Evolutionary conservation across 2,329 filamentous ascomycete genomes (phyloP), one percentile per base, ranked within the genome.

Genomic region (Clonostachys rhizophaga): DNA sequence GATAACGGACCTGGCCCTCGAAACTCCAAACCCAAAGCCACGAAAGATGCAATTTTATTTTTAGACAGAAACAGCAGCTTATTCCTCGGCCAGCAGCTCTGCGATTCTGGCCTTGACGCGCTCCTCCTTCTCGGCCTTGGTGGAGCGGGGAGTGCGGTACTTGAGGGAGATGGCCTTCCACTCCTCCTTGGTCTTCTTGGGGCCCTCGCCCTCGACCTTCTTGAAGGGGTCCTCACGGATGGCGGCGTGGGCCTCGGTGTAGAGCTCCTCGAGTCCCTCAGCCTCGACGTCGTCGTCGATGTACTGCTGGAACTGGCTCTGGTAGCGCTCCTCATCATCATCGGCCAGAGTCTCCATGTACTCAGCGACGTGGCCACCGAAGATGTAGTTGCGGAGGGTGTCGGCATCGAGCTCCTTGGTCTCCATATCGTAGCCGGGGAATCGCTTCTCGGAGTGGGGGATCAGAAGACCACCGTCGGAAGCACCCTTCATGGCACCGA

Each of bases 331-430:
- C 88, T 99, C 94, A 69, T 99, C 94, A 70, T 99, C 94, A 66
- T 99, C 94, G 76, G 94, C 94, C 57, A 99, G 89, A 50, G 87
- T 94, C 87, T 99, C 94, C 94, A 99, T 99, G 86, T 99, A 99
- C 85, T 99, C 94, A 61, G 92, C 91, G 57, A 99, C 89, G 84
- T 99, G 94, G 54, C 94, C 92, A 68, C 83, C 94, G 75, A 89
- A 92, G 83, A 99, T 99, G 87, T 99, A 99, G 82, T 91, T 95
- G 83, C 92, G 91, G 70, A 99, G 89, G 60, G 84, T 87, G 74
- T 99, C 94, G 65, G 91, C 83, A 65, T 99, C 94, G 65, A 99
- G 89, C 84, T 97, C 92, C 87, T 99, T 91, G 73, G 78, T 76
- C 81, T 99, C 94, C 34, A 96, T 89, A 72, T 99, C 94, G 86